A percentile compares a stretch with the other conserved stretches of the same genome.
Conservation (phyloP, 192 early-diverging fungal species). For the Coemansia sp. region DNA sequence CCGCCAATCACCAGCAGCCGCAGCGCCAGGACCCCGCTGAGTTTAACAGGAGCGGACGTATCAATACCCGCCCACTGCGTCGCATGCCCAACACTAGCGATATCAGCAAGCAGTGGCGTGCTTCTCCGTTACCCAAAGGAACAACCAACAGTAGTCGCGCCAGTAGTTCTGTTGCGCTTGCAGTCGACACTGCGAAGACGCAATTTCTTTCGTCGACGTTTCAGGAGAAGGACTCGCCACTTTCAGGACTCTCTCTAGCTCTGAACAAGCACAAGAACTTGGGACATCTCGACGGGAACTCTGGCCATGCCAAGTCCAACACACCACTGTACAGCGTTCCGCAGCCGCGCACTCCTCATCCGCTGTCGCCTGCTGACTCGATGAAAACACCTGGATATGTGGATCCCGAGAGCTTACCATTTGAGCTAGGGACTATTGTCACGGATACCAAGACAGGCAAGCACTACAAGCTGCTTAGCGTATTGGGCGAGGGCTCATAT, state of each 20-base stretch:
- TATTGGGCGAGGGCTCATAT: slow-evolving; percentile 74
- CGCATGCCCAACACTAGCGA: slow-evolving; percentile 43
- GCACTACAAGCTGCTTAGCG: slow-evolving; percentile 49
- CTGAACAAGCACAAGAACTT: slow-evolving; percentile 43
- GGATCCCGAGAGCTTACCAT: slow-evolving; percentile 53
- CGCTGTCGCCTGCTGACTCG: slow-evolving; percentile 47
- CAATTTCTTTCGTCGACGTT: slow-evolving; percentile 44
- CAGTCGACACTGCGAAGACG: slow-evolving; percentile 20
- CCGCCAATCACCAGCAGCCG: slow-evolving; percentile 29
- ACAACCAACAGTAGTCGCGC: slow-evolving; percentile 6
- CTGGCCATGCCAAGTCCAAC: slow-evolving; percentile 7
- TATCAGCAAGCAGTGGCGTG: slow-evolving; percentile 54
- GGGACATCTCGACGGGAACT: slow-evolving; percentile 6
- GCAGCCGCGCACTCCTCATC: slow-evolving; percentile 46
- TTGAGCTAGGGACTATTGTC: slow-evolving; percentile 48
- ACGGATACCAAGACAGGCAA: slow-evolving; percentile 42
- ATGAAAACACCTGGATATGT: slow-evolving; percentile 53
- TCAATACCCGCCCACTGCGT: slow-evolving; percentile 32
- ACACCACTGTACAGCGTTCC: slow-evolving; percentile 33
- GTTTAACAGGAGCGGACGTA: not conserved
- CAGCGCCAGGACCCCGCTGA: slow-evolving; percentile 1
- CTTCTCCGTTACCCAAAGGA: slow-evolving; percentile 16
- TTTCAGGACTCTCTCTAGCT: slow-evolving; percentile 47
- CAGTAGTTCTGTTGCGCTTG: slow-evolving; percentile 5
- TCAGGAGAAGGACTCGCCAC: slow-evolving; percentile 42